A percentile compares a stretch with the other conserved stretches of the same genome.
Evolutionary conservation across 2,329 filamentous ascomycete genomes (phyloP).

Genomic region (Penicillium sp.): DNA sequence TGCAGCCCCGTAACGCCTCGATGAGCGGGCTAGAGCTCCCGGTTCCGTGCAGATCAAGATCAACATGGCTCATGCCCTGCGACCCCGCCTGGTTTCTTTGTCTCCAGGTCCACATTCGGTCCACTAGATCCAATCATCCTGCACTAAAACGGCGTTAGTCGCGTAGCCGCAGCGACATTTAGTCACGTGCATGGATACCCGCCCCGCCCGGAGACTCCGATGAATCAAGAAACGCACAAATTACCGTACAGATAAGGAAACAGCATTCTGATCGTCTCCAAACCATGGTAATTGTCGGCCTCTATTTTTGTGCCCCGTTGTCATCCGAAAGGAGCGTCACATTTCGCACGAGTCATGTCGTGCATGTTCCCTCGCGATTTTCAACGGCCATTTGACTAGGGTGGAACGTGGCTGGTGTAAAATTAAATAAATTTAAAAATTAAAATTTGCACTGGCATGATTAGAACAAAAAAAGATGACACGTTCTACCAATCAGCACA

Average conservation of each 20-base stretch:
- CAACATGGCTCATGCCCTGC: slow-evolving; percentile 10
- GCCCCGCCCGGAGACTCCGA: slow-evolving; percentile 2
- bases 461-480: background rate
- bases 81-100: slow-evolving; percentile 2
- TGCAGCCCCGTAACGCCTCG: slow-evolving; percentile 2
- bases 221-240: background rate
- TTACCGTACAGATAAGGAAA: background rate
- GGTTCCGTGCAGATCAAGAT: slow-evolving; percentile 27
- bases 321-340: background rate
- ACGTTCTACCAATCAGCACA: slow-evolving; percentile 2
- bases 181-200: slow-evolving; percentile 19
- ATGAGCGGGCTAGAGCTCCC: slow-evolving; percentile 17
- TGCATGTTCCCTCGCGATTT: slow-evolving; percentile 12
- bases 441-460: too few relatives aligned
- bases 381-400: slow-evolving; percentile 12
- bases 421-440: background rate
- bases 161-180: slow-evolving; percentile 22
- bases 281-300: background rate
- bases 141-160: slow-evolving; percentile 17
- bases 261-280: background rate
- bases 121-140: slow-evolving; percentile 13
- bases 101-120: slow-evolving; percentile 1
- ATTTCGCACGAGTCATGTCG: slow-evolving; percentile 20
- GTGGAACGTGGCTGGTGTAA: slow-evolving; percentile 13
- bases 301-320: background rate